Base-by-base conservation (phyloP, 129 eudicot species). In the Scalesia atractyloides region DNA sequence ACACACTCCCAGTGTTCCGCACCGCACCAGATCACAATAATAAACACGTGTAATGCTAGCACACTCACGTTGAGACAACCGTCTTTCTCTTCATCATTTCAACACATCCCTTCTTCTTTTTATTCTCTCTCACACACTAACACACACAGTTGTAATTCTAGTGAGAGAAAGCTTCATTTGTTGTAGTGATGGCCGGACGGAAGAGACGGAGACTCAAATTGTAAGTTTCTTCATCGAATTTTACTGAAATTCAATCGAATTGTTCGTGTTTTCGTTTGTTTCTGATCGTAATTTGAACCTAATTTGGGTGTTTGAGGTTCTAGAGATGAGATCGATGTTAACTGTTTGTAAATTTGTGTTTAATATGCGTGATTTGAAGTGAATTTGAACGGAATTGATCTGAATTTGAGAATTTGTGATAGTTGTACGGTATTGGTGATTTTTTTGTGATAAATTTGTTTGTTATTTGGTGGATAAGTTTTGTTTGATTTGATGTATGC, bases 141-240 rank as follows among this genome's bases (percentile, higher is more conserved):
- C 19, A 49, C 76, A 67, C 72, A 22, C 69, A 26, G 4, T 8
- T 62, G 46, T 41, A 9, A 7, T 41, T 41, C 46, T 56, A 39
- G 72, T 39, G 61, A 36, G 57, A 63, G 75, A 57, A 68, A 73
- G 69, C 56, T 73, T 59, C 15, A 44, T 72, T 50, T 19, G 18
- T 26, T 50, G 60, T 62, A 24, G 24, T 47, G 56, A 86, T 86
- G 92, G 92, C 84, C 30, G 86, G 86, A 66, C 81, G 84, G 68
- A 86, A 79, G 82, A 81, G 81, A 64, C 68, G 73, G 64, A 84
- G 72, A 59, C 36, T 76, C 44, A 86, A 81, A 64, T 51, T 54
- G 92, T 86, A 73, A 78, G 84, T 68, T 47, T 50, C 44, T 37
- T 76, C 19, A 39, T 37, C 58, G 48, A 77, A 65, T 61, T 61